phyloP scores from a whole-genome alignment of 139 green algal species.

The Diplosphaera chodatii region DNA sequence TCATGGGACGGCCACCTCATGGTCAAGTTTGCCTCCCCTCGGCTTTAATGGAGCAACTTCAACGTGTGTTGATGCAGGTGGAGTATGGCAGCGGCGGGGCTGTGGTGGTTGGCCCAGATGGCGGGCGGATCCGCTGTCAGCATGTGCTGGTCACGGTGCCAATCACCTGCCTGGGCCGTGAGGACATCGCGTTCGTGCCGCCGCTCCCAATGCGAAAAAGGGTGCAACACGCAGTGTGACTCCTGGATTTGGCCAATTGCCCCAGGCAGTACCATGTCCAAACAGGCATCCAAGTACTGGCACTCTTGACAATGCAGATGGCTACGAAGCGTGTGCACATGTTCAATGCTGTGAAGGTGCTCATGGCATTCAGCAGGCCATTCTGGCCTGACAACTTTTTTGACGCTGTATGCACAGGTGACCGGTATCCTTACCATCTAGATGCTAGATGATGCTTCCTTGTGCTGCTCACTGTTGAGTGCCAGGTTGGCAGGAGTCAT shows the following conservation, averaged over 20 bases:
- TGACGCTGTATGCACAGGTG: constrained; percentile 63
- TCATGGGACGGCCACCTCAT: too few relatives aligned
- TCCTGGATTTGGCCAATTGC: too few relatives aligned
- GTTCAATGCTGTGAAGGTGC: neutral
- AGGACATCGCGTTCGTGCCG: constrained; percentile 58
- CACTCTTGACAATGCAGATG: neutral
- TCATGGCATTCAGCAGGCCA: neutral
- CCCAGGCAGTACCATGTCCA: too few relatives aligned
- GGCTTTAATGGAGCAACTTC: too few relatives aligned
- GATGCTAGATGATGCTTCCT: too few relatives aligned
- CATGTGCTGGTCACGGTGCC: constrained; percentile 51
- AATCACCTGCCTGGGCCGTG: constrained; percentile 32
- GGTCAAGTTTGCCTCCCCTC: too few relatives aligned
- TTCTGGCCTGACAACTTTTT: constrained; percentile 75
- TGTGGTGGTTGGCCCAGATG: constrained; percentile 13
- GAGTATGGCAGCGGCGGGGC: constrained; percentile 17
- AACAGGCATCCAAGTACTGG: neutral
- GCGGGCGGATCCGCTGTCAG: constrained; percentile 7
- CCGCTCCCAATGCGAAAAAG: too few relatives aligned
- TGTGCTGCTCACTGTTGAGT: too few relatives aligned
- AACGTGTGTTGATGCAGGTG: constrained; percentile 10
- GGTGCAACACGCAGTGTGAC: too few relatives aligned
- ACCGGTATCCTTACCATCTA: too few relatives aligned
- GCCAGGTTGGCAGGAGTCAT: too few relatives aligned
- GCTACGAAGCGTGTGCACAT: neutral